Conservation (phyloP, 176 grass and related monocot species). For the Saccharum officinarum region DNA sequence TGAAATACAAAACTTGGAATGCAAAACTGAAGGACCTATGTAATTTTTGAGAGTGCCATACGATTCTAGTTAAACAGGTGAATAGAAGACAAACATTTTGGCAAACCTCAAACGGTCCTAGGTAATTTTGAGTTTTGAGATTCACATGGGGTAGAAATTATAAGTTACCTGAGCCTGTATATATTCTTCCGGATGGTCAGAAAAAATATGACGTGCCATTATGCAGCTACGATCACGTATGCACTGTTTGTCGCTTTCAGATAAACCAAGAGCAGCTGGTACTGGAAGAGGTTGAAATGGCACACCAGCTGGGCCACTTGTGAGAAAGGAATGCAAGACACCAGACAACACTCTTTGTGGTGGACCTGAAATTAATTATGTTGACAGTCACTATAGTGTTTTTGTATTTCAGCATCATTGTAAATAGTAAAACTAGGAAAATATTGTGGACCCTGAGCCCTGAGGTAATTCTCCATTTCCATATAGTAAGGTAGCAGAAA, state of each 20-base stretch:
- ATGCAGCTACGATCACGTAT: slow-evolving; percentile 99
- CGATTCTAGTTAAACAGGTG: background rate
- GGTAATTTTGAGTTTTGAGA: slow-evolving; percentile 1
- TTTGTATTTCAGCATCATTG: background rate
- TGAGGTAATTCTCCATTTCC: slow-evolving; percentile 1
- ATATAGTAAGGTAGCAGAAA: slow-evolving; percentile 11
- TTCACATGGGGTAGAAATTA: slow-evolving; percentile 1
- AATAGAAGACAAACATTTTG: slow-evolving; percentile 24
- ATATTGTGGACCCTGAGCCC: background rate
- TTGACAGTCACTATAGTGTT: slow-evolving; percentile 25
- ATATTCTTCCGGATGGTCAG: slow-evolving; percentile 95
- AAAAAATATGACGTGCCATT: slow-evolving; percentile 95
- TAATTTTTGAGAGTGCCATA: background rate
- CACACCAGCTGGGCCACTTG: slow-evolving; percentile 81
- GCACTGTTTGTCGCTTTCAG: slow-evolving; percentile 91
- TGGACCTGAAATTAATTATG: slow-evolving; percentile 64
- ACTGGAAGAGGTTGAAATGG: slow-evolving; percentile 84
- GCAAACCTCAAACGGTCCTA: background rate
- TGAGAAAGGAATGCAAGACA: slow-evolving; percentile 85
- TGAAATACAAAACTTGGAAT: background rate
- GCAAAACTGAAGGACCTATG: background rate
- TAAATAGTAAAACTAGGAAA: background rate
- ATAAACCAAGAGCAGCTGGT: slow-evolving; percentile 91
- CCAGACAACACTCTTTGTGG: slow-evolving; percentile 90
- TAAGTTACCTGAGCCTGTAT: slow-evolving; percentile 80